Conservation (phyloP, 1,284 basidiomycete species). For the Inonotus hispidus region DNA sequence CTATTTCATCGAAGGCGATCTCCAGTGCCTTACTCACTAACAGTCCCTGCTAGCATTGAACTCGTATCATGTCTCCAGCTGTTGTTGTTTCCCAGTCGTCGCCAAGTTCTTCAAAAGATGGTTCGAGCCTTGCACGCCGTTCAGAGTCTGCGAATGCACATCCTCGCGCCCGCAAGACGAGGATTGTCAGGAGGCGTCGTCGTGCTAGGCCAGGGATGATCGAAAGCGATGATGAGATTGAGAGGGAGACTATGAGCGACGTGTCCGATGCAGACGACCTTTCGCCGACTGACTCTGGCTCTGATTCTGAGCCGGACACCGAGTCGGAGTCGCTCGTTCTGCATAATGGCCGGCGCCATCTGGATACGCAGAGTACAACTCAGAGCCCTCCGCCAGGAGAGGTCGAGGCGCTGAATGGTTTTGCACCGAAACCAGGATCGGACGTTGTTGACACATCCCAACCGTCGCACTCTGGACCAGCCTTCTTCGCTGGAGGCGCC, state of each 20-base stretch:
- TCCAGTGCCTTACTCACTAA: neutral
- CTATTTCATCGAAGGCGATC: neutral
- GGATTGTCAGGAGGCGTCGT: constrained; percentile 43
- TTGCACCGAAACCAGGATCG: constrained; percentile 26
- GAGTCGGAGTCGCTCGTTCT: constrained; percentile 50
- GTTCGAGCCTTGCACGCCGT: neutral
- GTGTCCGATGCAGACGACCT: constrained; percentile 48
- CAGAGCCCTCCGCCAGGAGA: constrained; percentile 46
- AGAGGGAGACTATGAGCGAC: constrained; percentile 61
- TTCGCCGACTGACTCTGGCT: constrained; percentile 53
- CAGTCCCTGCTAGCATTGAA: neutral
- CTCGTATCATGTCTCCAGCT: constrained; percentile 12
- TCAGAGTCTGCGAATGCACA: constrained; percentile 1
- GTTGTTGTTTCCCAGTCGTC: constrained; percentile 3
- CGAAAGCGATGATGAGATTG: constrained; percentile 70
- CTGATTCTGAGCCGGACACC: constrained; percentile 63
- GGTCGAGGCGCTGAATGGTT: constrained; percentile 15
- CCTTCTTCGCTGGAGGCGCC: constrained; percentile 49
- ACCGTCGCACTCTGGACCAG: constrained; percentile 28
- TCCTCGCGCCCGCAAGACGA: constrained; percentile 29
- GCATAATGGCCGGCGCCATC: constrained; percentile 39
- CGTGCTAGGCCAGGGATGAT: constrained; percentile 44
- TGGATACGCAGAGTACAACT: constrained; percentile 57
- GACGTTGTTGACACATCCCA: constrained; percentile 26
- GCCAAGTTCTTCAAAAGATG: constrained; percentile 12